Evolutionary conservation across 2,329 filamentous ascomycete species (phyloP), one percentile per base, ranked within the genome.

Genomic region (Mariannaea sp.): DNA sequence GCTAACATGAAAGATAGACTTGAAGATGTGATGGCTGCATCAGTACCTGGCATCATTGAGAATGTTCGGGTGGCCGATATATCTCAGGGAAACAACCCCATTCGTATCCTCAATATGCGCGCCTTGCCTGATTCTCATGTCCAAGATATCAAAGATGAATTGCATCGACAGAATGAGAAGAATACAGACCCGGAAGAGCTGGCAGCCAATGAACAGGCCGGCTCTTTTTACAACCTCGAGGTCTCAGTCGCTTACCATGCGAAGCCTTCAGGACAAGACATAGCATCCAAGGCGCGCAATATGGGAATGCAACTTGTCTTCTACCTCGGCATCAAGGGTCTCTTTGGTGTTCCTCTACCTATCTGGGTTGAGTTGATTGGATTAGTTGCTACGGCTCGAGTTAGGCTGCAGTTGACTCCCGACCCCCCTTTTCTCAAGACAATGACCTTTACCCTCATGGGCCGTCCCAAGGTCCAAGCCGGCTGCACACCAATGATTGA

Each of bases 231-330:
- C 77, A 97, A 96, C 65, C 79, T 97, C 42, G 92, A 97, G 70
- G 87, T 90, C 20, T 90, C 91, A 0, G 87, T 97, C 65, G 92
- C 92, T 1, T 97, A 97, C 70, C 92, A 97, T 67, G 90, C 93
- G 8, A 85, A 87, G 68, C 92, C 92, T 10, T 87, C 83, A 2
- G 80, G 83, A 5, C 78, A 79, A 53, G 83, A 86, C 41, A 81
- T 91, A 12, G 88, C 89, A 2, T 88, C 89, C 39, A 94, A 92
- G 72, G 91, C 92, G 5, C 84, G 88, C 61, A 97, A 97, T 70
- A 96, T 97, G 90, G 92, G 96, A 66, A 96, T 97, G 91, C 89
- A 95, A 65, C 75, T 97, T 12, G 84, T 97, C 7, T 97, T 99
- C 71, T 97, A 97, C 60, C 81, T 97, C 1, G 94, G 94, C 52